Percentiles rank a stretch among this genome's conserved stretches.
Conservation (phyloP, 2,329 filamentous ascomycete genomes). For the Lecanicillium sp. region DNA sequence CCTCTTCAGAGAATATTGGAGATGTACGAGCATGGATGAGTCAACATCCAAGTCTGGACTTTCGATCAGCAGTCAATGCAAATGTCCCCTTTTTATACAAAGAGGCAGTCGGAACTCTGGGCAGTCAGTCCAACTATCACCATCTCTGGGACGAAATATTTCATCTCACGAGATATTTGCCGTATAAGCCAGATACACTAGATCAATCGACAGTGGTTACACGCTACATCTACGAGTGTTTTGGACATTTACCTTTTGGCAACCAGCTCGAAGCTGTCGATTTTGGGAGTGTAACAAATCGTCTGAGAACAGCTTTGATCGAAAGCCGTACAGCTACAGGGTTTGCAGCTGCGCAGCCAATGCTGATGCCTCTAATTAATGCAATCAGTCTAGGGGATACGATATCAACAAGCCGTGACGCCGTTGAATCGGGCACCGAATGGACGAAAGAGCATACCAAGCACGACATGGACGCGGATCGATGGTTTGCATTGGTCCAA, state of each 20-base stretch:
- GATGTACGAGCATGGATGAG: slow-evolving; percentile 44
- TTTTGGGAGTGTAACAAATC: slow-evolving; percentile 22
- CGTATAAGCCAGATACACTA: slow-evolving; percentile 15
- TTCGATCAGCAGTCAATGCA: slow-evolving; percentile 52
- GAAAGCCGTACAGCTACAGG: no score
- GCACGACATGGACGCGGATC: slow-evolving; percentile 37
- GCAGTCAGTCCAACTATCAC: slow-evolving; percentile 29
- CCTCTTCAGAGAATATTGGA: slow-evolving; percentile 33
- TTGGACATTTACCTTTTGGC: slow-evolving; percentile 57
- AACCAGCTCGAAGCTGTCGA: slow-evolving; percentile 38
- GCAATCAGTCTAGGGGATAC: slow-evolving; percentile 41
- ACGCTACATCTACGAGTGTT: slow-evolving; percentile 59
- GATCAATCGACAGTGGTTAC: slow-evolving; percentile 58
- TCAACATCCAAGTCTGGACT: slow-evolving; percentile 49
- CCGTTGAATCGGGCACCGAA: slow-evolving; percentile 39
- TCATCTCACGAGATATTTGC: slow-evolving; percentile 29
- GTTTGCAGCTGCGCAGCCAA: neutral
- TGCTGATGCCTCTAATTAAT: slow-evolving; percentile 10
- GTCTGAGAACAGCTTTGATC: slow-evolving; percentile 25
- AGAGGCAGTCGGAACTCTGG: slow-evolving; percentile 50
- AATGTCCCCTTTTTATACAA: slow-evolving; percentile 60
- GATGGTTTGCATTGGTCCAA: slow-evolving; percentile 69
- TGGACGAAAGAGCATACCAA: slow-evolving; percentile 50
- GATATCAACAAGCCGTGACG: slow-evolving; percentile 42
- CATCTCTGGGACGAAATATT: slow-evolving; percentile 49